Base-by-base conservation (phyloP, 2,329 filamentous ascomycete genomes). In the Septoria petroselini region DNA sequence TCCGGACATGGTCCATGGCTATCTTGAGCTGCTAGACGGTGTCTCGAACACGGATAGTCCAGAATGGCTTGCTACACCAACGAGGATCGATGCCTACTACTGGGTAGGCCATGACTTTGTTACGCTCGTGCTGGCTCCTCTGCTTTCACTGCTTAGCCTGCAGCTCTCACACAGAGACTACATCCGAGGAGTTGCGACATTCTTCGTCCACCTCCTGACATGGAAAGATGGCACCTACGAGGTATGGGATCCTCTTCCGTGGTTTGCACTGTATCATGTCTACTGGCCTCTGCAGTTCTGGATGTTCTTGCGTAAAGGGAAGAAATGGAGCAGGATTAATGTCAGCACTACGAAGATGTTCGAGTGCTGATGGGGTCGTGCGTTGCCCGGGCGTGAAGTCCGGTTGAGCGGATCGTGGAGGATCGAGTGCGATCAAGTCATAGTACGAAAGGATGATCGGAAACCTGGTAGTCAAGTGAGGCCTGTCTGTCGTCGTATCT, bases 21-120 rank as follows among this genome's bases (percentile, higher is more conserved):
- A 85, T 55, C 66, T 85, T 11, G 72, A 70, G 0, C 64, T 83
- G 21, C 57, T 65, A 53, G 60, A 63, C 12, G 62, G 27, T 2
- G 38, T 23, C 5, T 35, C 50, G 8, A 57, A 61, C 15, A 58
- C 59, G 14, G 53, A 53, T 3, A 48, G 46, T 5, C 46, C 53
- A 49, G 66, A 55, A 34, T 37, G 25, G 17, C 37, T 57, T 15
- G 52, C 52, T 1, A 52, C 40, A 3, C 66, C 63, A 23, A 46
- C 58, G 4, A 55, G 41, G 25, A 58, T 61, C 11, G 54, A 58
- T 50, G 64, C 47, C 1, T 78, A 76, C 58, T 86, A 85, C 66
- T 88, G 84, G 84, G 63, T 83, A n/a, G 81, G 78, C 0, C 82
- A 88, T 55, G 84, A 88, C 49, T 46, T 87, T 0, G 69, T 83